Conservation (phyloP, 2,329 filamentous ascomycete genomes). For the Aspergillus clavatus region DNA sequence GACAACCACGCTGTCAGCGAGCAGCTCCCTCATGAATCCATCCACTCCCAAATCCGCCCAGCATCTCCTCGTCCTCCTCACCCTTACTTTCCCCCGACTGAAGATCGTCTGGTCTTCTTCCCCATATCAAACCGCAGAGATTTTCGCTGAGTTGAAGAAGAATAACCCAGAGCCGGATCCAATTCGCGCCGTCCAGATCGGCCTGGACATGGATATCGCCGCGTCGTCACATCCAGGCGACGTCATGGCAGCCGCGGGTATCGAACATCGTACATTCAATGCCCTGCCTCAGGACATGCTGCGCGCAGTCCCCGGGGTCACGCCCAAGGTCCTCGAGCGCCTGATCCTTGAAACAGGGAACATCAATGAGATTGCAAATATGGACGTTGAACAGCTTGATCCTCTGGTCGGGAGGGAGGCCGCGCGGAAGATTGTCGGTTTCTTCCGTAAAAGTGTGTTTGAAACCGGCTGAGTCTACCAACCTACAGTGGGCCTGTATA, state of each 20-base stretch:
- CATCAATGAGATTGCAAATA: slow-evolving; percentile 78
- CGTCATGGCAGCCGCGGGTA: slow-evolving; percentile 52
- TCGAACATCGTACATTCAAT: slow-evolving; percentile 66
- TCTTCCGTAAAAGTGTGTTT: slow-evolving; percentile 68
- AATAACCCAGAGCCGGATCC: slow-evolving; percentile 88
- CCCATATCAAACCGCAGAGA: slow-evolving; percentile 94
- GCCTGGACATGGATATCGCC: slow-evolving; percentile 57
- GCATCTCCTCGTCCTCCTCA: slow-evolving; percentile 85
- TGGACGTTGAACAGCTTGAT: slow-evolving; percentile 67
- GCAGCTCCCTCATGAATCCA: slow-evolving; percentile 58
- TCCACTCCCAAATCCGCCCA: slow-evolving; percentile 71
- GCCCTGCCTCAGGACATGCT: slow-evolving; percentile 88
- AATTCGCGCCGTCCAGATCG: slow-evolving; percentile 75
- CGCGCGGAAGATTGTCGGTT: slow-evolving; percentile 69
- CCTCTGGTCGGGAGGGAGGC: slow-evolving; percentile 72
- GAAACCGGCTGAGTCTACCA: slow-evolving; percentile 31
- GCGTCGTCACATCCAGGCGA: slow-evolving; percentile 37
- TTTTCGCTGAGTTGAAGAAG: slow-evolving; percentile 89
- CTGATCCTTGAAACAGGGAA: slow-evolving; percentile 70
- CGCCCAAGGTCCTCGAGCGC: slow-evolving; percentile 68
- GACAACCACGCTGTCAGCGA: slow-evolving; percentile 53
- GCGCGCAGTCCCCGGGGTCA: slow-evolving; percentile 76
- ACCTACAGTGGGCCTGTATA: too few species aligned
- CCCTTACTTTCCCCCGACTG: slow-evolving; percentile 82
- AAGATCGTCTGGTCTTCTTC: slow-evolving; percentile 91